phyloP scores from a whole-genome alignment of 1,284 basidiomycete species.

The Trichosporon sp. region DNA sequence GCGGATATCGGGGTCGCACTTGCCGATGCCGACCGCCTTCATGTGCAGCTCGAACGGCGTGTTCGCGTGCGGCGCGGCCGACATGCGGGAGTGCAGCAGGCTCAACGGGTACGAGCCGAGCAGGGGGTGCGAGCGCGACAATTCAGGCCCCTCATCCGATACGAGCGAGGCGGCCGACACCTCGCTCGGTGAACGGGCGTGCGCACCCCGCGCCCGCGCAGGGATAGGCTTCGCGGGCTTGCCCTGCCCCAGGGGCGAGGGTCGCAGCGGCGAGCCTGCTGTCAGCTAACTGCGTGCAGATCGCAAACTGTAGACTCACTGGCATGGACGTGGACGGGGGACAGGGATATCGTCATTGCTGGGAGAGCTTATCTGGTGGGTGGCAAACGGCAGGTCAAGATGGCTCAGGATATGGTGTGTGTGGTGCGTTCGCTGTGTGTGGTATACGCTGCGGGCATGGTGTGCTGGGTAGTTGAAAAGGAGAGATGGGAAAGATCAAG shows the following conservation, averaged over 20 bases:
- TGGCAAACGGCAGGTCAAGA: background rate
- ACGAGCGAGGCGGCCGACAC: constrained; percentile 1
- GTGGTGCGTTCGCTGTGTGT: background rate
- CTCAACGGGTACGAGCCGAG: constrained; percentile 43
- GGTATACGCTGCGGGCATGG: background rate
- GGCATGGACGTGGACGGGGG: background rate
- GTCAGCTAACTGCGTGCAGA: background rate
- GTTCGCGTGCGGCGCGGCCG: constrained; percentile 29
- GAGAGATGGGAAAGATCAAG: background rate
- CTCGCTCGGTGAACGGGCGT: background rate
- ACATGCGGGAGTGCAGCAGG: constrained; percentile 44
- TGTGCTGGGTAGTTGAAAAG: background rate
- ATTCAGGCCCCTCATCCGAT: constrained; percentile 17
- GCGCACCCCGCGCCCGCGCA: background rate
- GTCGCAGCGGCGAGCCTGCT: background rate
- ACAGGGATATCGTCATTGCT: background rate
- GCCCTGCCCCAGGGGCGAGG: background rate
- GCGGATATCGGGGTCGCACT: constrained; percentile 30
- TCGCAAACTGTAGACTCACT: background rate
- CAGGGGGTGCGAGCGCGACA: constrained; percentile 42
- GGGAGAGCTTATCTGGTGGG: background rate
- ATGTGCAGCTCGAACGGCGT: constrained; percentile 28
- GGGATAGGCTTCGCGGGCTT: background rate
- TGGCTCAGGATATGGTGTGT: background rate
- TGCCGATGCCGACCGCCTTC: constrained; percentile 14